These are phyloP conservation scores for Fusarium sp. DNA, from an alignment of 2,329 filamentous ascomycete genomes.

Conservation along the genomic window DNA sequence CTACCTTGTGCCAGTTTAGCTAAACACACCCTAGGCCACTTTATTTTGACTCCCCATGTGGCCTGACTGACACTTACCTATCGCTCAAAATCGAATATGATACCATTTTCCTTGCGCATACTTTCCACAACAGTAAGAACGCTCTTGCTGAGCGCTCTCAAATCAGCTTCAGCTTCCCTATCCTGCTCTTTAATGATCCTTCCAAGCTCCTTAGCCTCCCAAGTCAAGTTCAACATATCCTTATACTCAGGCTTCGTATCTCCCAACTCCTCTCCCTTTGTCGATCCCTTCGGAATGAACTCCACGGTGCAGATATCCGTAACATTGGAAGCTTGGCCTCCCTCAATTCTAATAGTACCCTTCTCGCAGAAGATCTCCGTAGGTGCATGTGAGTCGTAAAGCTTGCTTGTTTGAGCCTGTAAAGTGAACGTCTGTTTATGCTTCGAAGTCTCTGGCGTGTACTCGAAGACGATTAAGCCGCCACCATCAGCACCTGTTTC, in stretches of 20 bases:
- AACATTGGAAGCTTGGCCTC: slow-evolving; percentile 22
- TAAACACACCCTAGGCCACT: too few relatives aligned
- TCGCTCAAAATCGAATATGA: slow-evolving; percentile 27
- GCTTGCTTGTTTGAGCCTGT: slow-evolving; percentile 29
- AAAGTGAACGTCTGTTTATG: slow-evolving; percentile 26
- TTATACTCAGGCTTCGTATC: slow-evolving; percentile 25
- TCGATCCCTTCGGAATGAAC: slow-evolving; percentile 27
- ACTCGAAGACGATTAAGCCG: slow-evolving; percentile 25
- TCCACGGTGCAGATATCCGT: slow-evolving; percentile 30
- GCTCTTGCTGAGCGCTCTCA: slow-evolving; percentile 20
- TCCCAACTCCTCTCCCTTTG: slow-evolving; percentile 22
- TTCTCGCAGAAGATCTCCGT: slow-evolving; percentile 40
- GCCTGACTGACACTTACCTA: neutral
- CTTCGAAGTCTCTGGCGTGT: slow-evolving; percentile 22
- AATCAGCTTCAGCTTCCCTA: slow-evolving; percentile 12
- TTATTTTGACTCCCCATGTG: too few relatives aligned
- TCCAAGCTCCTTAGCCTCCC: slow-evolving; percentile 36
- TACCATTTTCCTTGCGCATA: slow-evolving; percentile 26
- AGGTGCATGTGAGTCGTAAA: slow-evolving; percentile 31
- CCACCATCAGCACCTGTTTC: slow-evolving; percentile 29
- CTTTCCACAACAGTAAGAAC: slow-evolving; percentile 30
- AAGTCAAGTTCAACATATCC: slow-evolving; percentile 33
- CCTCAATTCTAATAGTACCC: slow-evolving; percentile 31
- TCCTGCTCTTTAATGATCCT: slow-evolving; percentile 27
- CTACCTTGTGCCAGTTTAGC: too few relatives aligned